Evolutionary conservation across 306 rosid genomes (phyloP).

Genomic region (Cucurbita argyrosperma): DNA sequence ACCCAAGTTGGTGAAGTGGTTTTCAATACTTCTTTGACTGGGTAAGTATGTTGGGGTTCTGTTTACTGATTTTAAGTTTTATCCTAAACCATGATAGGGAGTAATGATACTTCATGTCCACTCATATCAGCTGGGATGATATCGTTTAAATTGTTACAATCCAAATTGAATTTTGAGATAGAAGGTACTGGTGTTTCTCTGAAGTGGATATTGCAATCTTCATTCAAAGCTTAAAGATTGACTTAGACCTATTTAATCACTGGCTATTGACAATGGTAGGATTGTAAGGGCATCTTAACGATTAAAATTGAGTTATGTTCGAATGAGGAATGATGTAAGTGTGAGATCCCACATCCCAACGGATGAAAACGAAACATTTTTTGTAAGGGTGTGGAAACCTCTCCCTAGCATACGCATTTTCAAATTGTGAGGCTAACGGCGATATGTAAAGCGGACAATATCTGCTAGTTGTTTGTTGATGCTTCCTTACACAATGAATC

Average conservation of each 20-base stretch:
- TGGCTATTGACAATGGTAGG: not conserved
- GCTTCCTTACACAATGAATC: not conserved
- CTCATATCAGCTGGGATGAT: not conserved
- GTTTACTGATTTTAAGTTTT: not conserved
- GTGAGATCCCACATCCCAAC: too few species aligned
- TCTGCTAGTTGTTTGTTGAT: too few species aligned
- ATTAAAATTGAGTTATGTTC: not conserved
- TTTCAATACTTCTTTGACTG: conserved; percentile 81
- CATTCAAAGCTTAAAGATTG: not conserved
- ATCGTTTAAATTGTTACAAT: not conserved
- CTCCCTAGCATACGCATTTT: too few species aligned
- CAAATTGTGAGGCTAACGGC: too few species aligned
- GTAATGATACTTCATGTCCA: not conserved
- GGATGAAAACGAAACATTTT: too few species aligned
- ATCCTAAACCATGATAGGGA: not conserved
- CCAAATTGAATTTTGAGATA: not conserved
- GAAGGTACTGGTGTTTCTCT: not conserved
- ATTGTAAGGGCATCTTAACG: not conserved
- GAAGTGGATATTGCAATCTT: not conserved
- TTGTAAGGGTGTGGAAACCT: too few species aligned
- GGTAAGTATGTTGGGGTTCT: conserved; percentile 26
- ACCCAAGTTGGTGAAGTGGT: conserved; percentile 99
- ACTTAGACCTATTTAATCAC: not conserved
- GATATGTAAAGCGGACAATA: too few species aligned
- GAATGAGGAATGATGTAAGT: not conserved